Evolutionary conservation across 2,329 filamentous ascomycete species (phyloP), one percentile per base, ranked within the genome.

Genomic region (Fusarium redolens): DNA sequence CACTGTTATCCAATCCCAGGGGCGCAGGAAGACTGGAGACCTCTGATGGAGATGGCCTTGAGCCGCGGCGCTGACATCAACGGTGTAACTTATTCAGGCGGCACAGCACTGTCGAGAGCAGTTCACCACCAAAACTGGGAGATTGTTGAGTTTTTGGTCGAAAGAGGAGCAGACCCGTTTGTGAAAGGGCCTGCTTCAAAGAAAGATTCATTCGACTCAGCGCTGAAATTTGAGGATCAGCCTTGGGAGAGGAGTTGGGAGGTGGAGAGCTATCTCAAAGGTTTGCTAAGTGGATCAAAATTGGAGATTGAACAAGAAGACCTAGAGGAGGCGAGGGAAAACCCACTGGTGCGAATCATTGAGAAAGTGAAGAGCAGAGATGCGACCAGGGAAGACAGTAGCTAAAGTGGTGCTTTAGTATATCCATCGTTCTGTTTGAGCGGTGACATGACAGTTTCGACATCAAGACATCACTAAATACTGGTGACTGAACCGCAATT

Each of bases 201-300:
- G 1, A 3, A 4, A 0, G 31, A 52, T 15, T 20, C 48, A 0
- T 37, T 52, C 1, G 48, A 52, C 5, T 11, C 31, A 5, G 4
- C 31, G 6, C 12, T 52, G 3, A 52, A 20, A 20, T 11, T 15
- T 4, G 31, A 52, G 31, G 17, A 52, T 3, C 13, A 52, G 22
- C 48, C 48, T 28, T 52, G 50, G 50, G 17, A 3, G 22, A 52
- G 33, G 4, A 52, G 20, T 2, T 1, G 17, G 17, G 30, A 47
- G 38, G 13, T 35, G 30, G 8, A 56, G 9, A 4, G 25, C 8
- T 45, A 47, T 28, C 12, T 25, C 0, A 18, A 20, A 7, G 3
- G 11, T 1, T 22, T 43, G 37, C 17, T 11, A 15, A 15, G 52
- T 55, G 28, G 37, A 55, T 31, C 37, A 31, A 31, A 41, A 55